Percentiles rank a stretch among this genome's conserved stretches.
phyloP scores from a whole-genome alignment of 1,284 basidiomycete species.

The Exobasidium rhododendri region DNA sequence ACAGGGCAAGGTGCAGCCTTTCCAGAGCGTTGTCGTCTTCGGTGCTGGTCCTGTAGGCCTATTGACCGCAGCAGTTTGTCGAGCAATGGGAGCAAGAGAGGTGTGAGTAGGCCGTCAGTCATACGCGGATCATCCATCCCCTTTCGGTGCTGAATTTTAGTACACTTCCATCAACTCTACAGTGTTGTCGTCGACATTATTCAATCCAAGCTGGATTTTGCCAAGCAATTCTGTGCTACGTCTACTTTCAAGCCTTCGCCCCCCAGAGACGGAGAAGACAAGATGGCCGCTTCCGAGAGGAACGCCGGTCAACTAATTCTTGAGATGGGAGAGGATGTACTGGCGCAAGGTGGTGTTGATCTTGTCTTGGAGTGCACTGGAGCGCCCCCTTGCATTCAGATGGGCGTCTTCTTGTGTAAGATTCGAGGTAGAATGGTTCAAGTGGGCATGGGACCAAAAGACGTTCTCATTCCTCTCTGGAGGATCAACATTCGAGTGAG shows the following conservation, averaged over 20 bases:
- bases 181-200: constrained; percentile 66
- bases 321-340: constrained; percentile 57
- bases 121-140: no score
- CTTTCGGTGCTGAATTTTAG: neutral
- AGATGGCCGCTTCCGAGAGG: constrained; percentile 58
- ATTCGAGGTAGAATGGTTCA: constrained; percentile 45
- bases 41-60: constrained; percentile 88
- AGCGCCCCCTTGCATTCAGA: constrained; percentile 51
- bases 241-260: constrained; percentile 67
- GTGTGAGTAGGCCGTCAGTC: constrained; percentile 61
- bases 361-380: constrained; percentile 65
- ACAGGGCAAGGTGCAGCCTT: constrained; percentile 66
- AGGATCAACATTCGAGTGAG: constrained; percentile 55
- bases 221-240: constrained; percentile 81
- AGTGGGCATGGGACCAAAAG: constrained; percentile 60
- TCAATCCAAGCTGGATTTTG: constrained; percentile 76
- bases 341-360: constrained; percentile 60
- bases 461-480: constrained; percentile 55
- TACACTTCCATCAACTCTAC: neutral
- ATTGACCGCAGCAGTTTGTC: constrained; percentile 86
- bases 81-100: constrained; percentile 60
- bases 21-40: constrained; percentile 63
- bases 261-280: constrained; percentile 40
- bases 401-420: constrained; percentile 39
- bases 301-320: constrained; percentile 58